phyloP scores from a whole-genome alignment of 2,329 filamentous ascomycete genomes.

The Exophiala viscosa region DNA sequence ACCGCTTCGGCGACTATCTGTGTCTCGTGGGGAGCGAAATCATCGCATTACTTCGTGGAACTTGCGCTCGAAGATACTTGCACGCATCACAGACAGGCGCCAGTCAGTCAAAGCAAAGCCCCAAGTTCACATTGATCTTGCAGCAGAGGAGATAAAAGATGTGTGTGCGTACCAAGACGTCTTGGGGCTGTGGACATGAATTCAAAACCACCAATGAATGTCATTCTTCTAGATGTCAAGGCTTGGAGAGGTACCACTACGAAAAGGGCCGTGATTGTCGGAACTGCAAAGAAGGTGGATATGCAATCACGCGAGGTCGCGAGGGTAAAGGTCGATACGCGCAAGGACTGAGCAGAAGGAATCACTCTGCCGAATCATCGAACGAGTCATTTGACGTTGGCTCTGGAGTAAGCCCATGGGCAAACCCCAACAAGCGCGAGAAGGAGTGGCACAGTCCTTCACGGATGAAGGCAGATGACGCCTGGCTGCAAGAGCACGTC shows the following conservation, averaged over 20 bases:
- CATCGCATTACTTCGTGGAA: conserved; percentile 3
- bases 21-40: not conserved
- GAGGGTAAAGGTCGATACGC: conserved; percentile 27
- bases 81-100: conserved; percentile 13
- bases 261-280: conserved; percentile 23
- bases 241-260: conserved; percentile 23
- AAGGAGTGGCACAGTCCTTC: conserved; percentile 26
- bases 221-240: conserved; percentile 15
- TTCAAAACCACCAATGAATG: conserved; percentile 25
- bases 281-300: conserved; percentile 24
- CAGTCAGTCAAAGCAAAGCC: conserved; percentile 5
- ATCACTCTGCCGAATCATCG: conserved; percentile 2
- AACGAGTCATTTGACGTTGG: conserved; percentile 10
- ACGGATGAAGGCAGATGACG: conserved; percentile 24
- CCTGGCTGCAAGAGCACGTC: conserved; percentile 26
- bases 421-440: conserved; percentile 15
- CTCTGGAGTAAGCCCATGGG: conserved; percentile 21
- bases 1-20: conserved; percentile 11
- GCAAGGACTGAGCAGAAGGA: conserved; percentile 14
- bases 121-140: conserved; percentile 1
- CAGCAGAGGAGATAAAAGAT: conserved; percentile 11
- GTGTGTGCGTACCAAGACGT: conserved; percentile 28
- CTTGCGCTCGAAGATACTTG: not conserved
- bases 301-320: conserved; percentile 22
- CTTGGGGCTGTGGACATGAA: conserved; percentile 28